Evolutionary conservation across 495 filamentous ascomycete genomes (phyloP), one percentile per base, ranked within the genome.

Genomic region (Tuber brumale): DNA sequence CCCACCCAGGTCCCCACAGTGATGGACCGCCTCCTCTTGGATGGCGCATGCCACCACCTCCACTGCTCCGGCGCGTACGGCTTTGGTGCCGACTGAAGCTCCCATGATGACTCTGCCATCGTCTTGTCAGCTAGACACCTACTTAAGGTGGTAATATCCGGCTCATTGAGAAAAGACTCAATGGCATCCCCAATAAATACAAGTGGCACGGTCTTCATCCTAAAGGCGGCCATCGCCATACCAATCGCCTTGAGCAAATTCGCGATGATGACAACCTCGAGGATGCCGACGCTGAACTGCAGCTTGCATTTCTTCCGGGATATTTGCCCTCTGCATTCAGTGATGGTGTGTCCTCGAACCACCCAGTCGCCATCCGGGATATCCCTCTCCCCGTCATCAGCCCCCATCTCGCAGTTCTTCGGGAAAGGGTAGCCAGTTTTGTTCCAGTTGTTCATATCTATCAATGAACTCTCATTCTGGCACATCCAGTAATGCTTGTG

Each of bases 101-200:
- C 61, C 9, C 70, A 45, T 42, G 48, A 72, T 71, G 21, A 12
- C 27, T 44, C 19, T 51, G 45, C 51, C n/a, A 71, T 61, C 46
- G 46, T 18, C 37, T 84, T 76, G 27, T 72, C 46, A 35, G 78
- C 66, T 74, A 80, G 51, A 72, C 85, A 86, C 74, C 84, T 81
- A 0, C 83, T 83, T 0, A 39, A 70, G 7, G 86, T 88, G 2
- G 78, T 81, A 5, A 43, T 51, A 72, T 88, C 87, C 0, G 85
- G 85, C 0, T 61, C 76, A 1, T 83, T 76, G 10, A 90, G 79
- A 75, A 88, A 89, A 0, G 84, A 86, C 7, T 81, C 77, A 16
- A 90, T 79, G 12, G 87, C 86, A 81, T 90, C 88, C 10, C 89
- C 89, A 1, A 88, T 69, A 0, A 86, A 89, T 0, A 87, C 79